Percentiles rank a stretch among this genome's conserved stretches.
These are phyloP conservation scores for Lentinula guzmanii DNA, from an alignment of 768 basidiomycete genomes.

Conservation along the genomic window DNA sequence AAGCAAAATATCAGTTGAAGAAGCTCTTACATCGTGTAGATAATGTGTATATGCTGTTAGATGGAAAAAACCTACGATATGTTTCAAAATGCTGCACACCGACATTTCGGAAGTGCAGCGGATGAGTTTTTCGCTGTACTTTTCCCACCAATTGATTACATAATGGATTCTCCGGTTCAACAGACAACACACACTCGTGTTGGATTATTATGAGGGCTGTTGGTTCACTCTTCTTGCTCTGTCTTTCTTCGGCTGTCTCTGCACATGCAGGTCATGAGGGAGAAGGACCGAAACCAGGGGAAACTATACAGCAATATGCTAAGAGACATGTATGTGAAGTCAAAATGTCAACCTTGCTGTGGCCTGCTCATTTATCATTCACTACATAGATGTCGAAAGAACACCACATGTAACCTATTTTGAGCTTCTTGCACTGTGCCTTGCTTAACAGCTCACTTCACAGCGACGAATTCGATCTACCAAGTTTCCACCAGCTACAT, in stretches of 20 bases:
- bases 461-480: conserved; percentile 76
- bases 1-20: too few species aligned
- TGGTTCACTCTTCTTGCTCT: conserved; percentile 35
- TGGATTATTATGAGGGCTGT: conserved; percentile 42
- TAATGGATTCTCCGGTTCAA: too few species aligned
- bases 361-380: conserved; percentile 12
- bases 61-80: too few species aligned
- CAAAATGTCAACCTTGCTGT: conserved; percentile 7
- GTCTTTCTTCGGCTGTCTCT: conserved; percentile 24
- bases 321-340: conserved; percentile 74
- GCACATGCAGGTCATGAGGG: conserved; percentile 62
- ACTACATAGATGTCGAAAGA: conserved; percentile 73
- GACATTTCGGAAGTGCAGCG: background rate
- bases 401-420: conserved; percentile 65
- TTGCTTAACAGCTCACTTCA: conserved; percentile 2
- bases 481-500: conserved; percentile 93
- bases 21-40: too few species aligned
- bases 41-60: too few species aligned
- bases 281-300: conserved; percentile 41
- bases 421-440: background rate
- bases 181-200: background rate
- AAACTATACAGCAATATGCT: conserved; percentile 80
- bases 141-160: too few species aligned
- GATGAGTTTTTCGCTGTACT: background rate
- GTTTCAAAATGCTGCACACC: background rate